These are phyloP conservation scores for Xylaria sp. DNA, from an alignment of 2,329 filamentous ascomycete species.

Conservation along the genomic window DNA sequence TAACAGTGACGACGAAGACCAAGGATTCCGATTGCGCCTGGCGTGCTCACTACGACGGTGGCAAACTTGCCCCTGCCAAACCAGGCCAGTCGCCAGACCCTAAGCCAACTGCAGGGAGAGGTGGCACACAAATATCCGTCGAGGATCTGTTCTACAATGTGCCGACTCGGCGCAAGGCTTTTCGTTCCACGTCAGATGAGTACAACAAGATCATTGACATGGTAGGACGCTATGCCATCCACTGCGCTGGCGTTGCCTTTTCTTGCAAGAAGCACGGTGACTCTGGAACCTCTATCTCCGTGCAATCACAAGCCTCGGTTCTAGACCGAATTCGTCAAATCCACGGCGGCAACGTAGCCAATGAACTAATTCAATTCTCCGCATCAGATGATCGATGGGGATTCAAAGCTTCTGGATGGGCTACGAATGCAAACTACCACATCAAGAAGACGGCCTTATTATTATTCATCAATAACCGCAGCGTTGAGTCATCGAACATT, in stretches of 20 bases:
- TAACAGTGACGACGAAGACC: conserved; percentile 93
- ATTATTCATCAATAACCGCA: conserved; percentile 95
- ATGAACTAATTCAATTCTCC: conserved; percentile 81
- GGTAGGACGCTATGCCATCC: conserved; percentile 89
- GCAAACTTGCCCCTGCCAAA: conserved; percentile 80
- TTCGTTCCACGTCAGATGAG: conserved; percentile 89
- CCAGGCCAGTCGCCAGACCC: conserved; percentile 87
- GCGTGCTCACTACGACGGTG: conserved; percentile 86
- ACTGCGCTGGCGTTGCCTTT: conserved; percentile 89
- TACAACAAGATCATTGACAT: conserved; percentile 98
- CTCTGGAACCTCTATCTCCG: conserved; percentile 78
- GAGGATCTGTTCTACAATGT: conserved; percentile 98
- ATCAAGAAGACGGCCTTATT: conserved; percentile 87
- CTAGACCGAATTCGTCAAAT: conserved; percentile 90
- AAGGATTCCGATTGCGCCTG: conserved; percentile 86
- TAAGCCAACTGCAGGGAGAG: conserved; percentile 83
- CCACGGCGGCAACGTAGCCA: conserved; percentile 81
- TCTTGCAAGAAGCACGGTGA: conserved; percentile 97
- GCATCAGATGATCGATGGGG: conserved; percentile 78
- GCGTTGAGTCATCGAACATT: conserved; percentile 86
- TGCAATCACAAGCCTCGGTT: conserved; percentile 72
- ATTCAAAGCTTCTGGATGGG: conserved; percentile 80
- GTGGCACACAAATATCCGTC: conserved; percentile 92
- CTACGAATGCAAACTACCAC: conserved; percentile 93
- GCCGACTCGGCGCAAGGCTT: conserved; percentile 84